Evolutionary conservation across 176 grass and related monocot genomes (phyloP).

Genomic region (Tillandsia fasciculata): DNA sequence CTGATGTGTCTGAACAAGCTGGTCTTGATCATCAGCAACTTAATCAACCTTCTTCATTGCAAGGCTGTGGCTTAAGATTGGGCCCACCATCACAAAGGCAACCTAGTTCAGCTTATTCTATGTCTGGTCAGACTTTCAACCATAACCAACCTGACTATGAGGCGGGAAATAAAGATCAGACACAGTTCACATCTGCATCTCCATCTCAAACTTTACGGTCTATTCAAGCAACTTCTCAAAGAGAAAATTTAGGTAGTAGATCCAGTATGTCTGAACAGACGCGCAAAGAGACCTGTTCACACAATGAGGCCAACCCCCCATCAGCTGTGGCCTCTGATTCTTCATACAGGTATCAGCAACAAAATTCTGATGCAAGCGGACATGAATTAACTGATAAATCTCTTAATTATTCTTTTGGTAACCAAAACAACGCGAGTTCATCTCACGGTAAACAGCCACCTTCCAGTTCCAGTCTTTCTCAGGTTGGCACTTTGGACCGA

Average conservation of each 20-base stretch:
- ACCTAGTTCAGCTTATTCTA: slow-evolving; percentile 31
- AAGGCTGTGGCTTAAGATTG: slow-evolving; percentile 66
- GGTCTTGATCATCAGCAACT: slow-evolving; percentile 40
- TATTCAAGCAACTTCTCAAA: slow-evolving; percentile 29
- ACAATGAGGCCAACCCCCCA: background rate
- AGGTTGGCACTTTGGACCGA: slow-evolving; percentile 32
- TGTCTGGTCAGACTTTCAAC: slow-evolving; percentile 34
- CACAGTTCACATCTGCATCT: slow-evolving; percentile 37
- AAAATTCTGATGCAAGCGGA: background rate
- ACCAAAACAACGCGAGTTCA: background rate
- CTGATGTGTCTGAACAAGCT: slow-evolving; percentile 35
- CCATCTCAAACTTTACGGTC: slow-evolving; percentile 21
- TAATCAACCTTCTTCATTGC: slow-evolving; percentile 42
- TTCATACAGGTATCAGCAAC: slow-evolving; percentile 3
- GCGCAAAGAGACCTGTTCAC: background rate
- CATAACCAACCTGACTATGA: slow-evolving; percentile 39
- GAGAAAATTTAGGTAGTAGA: background rate
- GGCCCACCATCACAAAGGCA: slow-evolving; percentile 64
- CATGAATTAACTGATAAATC: background rate
- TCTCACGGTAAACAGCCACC: background rate
- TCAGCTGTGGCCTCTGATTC: background rate
- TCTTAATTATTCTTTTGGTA: background rate
- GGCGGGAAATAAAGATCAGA: slow-evolving; percentile 28
- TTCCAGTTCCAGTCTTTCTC: slow-evolving; percentile 24
- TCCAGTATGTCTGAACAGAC: slow-evolving; percentile 3